Evolutionary conservation across 1,139 yeast genomes (phyloP).

Genomic region (Saccharomyces hybrid): DNA sequence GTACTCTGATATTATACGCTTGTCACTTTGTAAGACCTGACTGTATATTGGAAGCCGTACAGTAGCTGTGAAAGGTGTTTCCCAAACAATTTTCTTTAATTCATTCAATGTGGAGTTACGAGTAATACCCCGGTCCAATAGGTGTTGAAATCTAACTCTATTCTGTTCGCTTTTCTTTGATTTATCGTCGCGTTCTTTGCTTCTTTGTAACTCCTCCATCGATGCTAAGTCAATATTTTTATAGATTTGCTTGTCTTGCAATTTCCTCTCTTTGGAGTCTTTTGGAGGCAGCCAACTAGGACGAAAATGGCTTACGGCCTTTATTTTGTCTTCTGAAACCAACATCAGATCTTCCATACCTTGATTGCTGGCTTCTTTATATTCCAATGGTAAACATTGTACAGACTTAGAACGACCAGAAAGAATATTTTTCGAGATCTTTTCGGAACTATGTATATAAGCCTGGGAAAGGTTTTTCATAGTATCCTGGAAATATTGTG

Average conservation of each 20-base stretch:
- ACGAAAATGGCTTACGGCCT: conserved; percentile 37
- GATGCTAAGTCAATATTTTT: conserved; percentile 35
- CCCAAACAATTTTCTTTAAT: conserved; percentile 36
- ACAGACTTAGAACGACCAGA: conserved; percentile 31
- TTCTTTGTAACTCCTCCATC: conserved; percentile 27
- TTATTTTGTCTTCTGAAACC: conserved; percentile 39
- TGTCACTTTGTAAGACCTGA: conserved; percentile 23
- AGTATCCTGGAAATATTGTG: conserved; percentile 31
- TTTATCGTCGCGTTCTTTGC: conserved; percentile 26
- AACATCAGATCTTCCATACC: conserved; percentile 42
- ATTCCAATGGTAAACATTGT: conserved; percentile 31
- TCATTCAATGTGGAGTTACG: conserved; percentile 33
- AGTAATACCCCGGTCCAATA: conserved; percentile 22
- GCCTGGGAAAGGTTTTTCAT: conserved; percentile 37
- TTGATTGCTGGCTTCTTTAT: conserved; percentile 30
- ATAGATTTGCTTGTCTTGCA: conserved; percentile 38
- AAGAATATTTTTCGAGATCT: conserved; percentile 33
- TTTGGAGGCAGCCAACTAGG: conserved; percentile 49
- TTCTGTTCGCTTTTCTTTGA: conserved; percentile 29
- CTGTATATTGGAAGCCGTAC: conserved; percentile 32
- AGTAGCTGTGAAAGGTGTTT: conserved; percentile 32
- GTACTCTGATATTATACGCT: conserved; percentile 17
- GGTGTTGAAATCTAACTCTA: conserved; percentile 26
- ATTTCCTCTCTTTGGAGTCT: conserved; percentile 33
- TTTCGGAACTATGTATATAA: conserved; percentile 35